Conservation (phyloP, 1,284 basidiomycete species). For the Cryptococcus sp. region DNA sequence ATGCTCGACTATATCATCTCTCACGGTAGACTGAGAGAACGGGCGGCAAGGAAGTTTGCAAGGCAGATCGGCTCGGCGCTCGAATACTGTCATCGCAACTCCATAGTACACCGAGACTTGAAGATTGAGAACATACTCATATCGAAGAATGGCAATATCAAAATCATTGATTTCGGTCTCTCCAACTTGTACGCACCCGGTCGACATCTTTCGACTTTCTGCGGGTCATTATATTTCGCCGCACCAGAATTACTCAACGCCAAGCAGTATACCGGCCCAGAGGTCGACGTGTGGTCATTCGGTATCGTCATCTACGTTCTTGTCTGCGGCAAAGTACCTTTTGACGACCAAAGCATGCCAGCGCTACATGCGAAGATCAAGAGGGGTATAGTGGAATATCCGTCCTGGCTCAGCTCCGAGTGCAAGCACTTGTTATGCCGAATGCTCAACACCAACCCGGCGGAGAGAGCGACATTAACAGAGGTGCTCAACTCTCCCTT, state of each 20-base stretch:
- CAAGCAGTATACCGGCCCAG: conserved; percentile 93
- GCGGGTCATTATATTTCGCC: conserved; percentile 96
- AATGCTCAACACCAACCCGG: conserved; percentile 96
- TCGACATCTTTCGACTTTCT: conserved; percentile 87
- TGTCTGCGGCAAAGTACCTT: conserved; percentile 97
- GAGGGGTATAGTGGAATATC: conserved; percentile 93
- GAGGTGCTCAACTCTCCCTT: conserved; percentile 93
- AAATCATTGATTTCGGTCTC: conserved; percentile 98
- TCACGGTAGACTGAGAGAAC: conserved; percentile 91
- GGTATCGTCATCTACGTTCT: conserved; percentile 97
- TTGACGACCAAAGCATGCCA: conserved; percentile 99
- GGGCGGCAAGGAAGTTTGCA: conserved; percentile 94
- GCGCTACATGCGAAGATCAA: conserved; percentile 99
- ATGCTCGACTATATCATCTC: conserved; percentile 99
- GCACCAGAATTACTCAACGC: conserved; percentile 96
- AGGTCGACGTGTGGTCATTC: conserved; percentile 99
- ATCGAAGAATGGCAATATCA: conserved; percentile 97
- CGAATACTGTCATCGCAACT: conserved; percentile 96
- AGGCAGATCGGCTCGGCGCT: conserved; percentile 94
- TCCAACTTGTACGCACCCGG: conserved; percentile 93
- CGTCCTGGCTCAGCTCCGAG: conserved; percentile 93
- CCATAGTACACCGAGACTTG: conserved; percentile 92
- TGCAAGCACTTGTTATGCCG: conserved; percentile 91
- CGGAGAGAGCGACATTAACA: conserved; percentile 73
- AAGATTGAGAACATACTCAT: conserved; percentile 99